phyloP scores from a whole-genome alignment of 2,329 filamentous ascomycete genomes.

The Fusarium algeriense region DNA sequence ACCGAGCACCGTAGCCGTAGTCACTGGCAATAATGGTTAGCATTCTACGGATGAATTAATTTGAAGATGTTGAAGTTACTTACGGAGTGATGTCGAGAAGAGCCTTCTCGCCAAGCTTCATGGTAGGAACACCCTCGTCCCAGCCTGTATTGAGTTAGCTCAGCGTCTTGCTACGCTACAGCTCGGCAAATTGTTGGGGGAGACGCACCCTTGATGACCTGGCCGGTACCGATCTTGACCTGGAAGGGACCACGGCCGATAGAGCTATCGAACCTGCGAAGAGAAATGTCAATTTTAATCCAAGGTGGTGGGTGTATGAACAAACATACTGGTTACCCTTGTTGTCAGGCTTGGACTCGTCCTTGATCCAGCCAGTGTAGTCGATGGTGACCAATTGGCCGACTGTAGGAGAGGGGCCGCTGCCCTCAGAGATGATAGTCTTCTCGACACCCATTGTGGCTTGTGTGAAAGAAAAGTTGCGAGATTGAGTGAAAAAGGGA shows the following conservation, averaged over 20 bases:
- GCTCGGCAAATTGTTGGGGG: slow-evolving; percentile 33
- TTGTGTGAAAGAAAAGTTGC: slow-evolving; percentile 40
- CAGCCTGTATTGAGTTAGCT: slow-evolving; percentile 66
- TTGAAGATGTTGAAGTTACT: background rate
- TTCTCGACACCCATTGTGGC: slow-evolving; percentile 80
- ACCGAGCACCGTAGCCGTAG: slow-evolving; percentile 73
- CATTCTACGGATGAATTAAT: background rate
- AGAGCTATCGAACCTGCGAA: slow-evolving; percentile 86
- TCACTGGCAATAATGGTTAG: slow-evolving; percentile 60
- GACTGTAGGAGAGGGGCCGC: slow-evolving; percentile 68
- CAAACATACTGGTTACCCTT: slow-evolving; percentile 79
- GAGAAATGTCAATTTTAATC: slow-evolving; percentile 19
- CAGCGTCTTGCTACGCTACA: background rate
- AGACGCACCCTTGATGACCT: slow-evolving; percentile 83
- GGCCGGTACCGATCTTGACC: slow-evolving; percentile 82
- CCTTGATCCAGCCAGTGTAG: slow-evolving; percentile 90
- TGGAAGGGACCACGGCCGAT: slow-evolving; percentile 81
- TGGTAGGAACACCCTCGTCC: slow-evolving; percentile 86
- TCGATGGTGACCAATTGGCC: slow-evolving; percentile 87
- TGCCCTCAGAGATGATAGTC: slow-evolving; percentile 71
- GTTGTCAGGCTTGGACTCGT: slow-evolving; percentile 68
- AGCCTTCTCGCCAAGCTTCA: slow-evolving; percentile 93
- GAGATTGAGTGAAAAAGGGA: slow-evolving; percentile 33
- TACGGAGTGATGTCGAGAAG: slow-evolving; percentile 79
- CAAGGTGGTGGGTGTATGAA: background rate